These are phyloP conservation scores for Yamadazyma atlantica DNA, from an alignment of 1,139 yeast genomes.

Conservation along the genomic window DNA sequence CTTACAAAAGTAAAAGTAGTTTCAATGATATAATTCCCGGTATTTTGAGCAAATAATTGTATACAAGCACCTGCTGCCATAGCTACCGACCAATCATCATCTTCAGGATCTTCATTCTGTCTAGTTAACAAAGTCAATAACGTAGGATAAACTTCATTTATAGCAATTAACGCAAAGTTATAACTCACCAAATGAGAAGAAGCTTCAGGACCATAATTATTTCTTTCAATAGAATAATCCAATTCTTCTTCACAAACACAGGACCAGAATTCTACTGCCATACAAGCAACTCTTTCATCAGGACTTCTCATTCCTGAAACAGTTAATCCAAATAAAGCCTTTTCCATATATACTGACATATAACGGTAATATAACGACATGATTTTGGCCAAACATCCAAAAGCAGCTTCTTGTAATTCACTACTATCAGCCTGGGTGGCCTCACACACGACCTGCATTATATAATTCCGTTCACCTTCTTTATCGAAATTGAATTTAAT, in stretches of 20 bases:
- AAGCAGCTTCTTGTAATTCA: slow-evolving; percentile 90
- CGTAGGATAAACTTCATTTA: slow-evolving; percentile 85
- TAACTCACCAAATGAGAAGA: slow-evolving; percentile 39
- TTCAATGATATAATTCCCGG: slow-evolving; percentile 81
- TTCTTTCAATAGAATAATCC: slow-evolving; percentile 68
- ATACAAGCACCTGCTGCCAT: slow-evolving; percentile 99
- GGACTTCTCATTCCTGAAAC: slow-evolving; percentile 87
- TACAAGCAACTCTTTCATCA: slow-evolving; percentile 88
- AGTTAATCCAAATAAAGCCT: slow-evolving; percentile 88
- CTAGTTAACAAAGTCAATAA: slow-evolving; percentile 74
- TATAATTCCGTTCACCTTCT: slow-evolving; percentile 93
- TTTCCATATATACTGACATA: slow-evolving; percentile 96
- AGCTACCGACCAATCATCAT: slow-evolving; percentile 96
- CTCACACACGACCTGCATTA: slow-evolving; percentile 98
- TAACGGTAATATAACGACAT: slow-evolving; percentile 85
- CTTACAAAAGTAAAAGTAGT: slow-evolving; percentile 85
- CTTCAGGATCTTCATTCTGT: slow-evolving; percentile 89
- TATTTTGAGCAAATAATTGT: slow-evolving; percentile 88
- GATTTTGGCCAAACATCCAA: slow-evolving; percentile 91
- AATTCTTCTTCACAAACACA: slow-evolving; percentile 96
- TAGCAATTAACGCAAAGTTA: slow-evolving; percentile 83
- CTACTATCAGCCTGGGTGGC: slow-evolving; percentile 87
- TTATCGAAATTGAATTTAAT: slow-evolving; percentile 84
- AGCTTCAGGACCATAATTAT: slow-evolving; percentile 48
- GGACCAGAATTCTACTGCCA: slow-evolving; percentile 99